Percentiles rank a stretch among this genome's conserved stretches.
These are phyloP conservation scores for Globisporangium okanoganense DNA, from an alignment of 352 stramenopile species.

Conservation along the genomic window DNA sequence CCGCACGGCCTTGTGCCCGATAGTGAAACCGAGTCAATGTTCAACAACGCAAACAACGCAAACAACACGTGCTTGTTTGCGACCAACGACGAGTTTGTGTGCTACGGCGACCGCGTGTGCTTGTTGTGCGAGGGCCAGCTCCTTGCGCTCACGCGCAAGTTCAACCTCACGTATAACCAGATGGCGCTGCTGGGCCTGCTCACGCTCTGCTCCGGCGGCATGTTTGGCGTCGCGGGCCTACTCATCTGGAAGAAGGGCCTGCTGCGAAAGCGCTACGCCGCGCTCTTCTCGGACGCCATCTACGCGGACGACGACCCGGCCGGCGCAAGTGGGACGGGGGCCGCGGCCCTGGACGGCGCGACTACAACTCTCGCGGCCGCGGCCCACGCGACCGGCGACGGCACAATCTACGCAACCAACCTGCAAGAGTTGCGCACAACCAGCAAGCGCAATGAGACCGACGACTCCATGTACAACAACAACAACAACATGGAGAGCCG, in stretches of 20 bases:
- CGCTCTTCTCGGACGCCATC: conserved; percentile 53
- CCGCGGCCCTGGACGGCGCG: conserved; percentile 1
- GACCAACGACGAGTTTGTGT: conserved; percentile 52
- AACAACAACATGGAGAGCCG: neutral
- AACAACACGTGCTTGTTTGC: neutral
- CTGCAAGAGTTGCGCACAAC: neutral
- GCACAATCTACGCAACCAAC: conserved; percentile 12
- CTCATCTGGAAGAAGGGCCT: conserved; percentile 69
- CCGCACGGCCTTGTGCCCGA: neutral
- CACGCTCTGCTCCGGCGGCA: conserved; percentile 46
- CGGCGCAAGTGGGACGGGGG: neutral
- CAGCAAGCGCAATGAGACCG: conserved; percentile 11
- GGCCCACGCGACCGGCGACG: conserved; percentile 11
- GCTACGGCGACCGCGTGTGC: conserved; percentile 68
- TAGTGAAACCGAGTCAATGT: neutral
- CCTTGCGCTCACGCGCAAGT: conserved; percentile 60
- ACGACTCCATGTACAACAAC: conserved; percentile 8
- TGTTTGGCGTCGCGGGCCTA: conserved; percentile 64
- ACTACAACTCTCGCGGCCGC: conserved; percentile 8
- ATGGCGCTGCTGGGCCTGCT: conserved; percentile 53
- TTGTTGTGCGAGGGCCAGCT: conserved; percentile 75
- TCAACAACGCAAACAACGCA: neutral
- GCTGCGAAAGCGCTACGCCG: conserved; percentile 70
- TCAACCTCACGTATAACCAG: conserved; percentile 77
- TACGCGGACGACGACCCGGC: conserved; percentile 44